phyloP scores from a whole-genome alignment of 1,284 basidiomycete species.

The Malassezia globosa region DNA sequence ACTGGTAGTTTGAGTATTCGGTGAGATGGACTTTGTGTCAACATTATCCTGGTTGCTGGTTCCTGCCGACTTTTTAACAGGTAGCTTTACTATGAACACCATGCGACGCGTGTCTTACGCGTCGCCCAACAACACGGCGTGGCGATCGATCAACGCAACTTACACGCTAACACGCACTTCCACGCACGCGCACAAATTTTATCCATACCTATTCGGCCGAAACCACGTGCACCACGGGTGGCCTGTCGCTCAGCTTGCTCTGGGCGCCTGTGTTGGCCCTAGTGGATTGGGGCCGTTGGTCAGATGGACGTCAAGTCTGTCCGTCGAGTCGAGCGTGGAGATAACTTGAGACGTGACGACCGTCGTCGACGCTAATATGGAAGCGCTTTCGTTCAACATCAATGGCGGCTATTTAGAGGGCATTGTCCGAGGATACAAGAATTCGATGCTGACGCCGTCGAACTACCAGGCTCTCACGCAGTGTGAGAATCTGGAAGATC shows the following conservation, averaged over 20 bases:
- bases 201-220: constrained; percentile 12
- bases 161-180: neutral
- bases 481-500: constrained; percentile 86
- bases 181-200: neutral
- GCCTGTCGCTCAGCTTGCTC: neutral
- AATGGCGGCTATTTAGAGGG: constrained; percentile 54
- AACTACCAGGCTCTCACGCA: constrained; percentile 92
- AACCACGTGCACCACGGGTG: constrained; percentile 11
- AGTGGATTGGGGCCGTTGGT: too few species aligned
- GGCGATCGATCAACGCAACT: neutral
- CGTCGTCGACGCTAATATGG: constrained; percentile 21
- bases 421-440: constrained; percentile 85
- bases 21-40: too few species aligned
- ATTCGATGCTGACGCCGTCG: constrained; percentile 71
- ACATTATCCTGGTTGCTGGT: too few species aligned
- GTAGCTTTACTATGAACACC: constrained; percentile 42
- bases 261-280: neutral
- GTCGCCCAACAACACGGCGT: too few species aligned
- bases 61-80: constrained; percentile 13
- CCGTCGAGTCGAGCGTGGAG: neutral
- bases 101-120: constrained; percentile 19
- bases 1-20: too few species aligned
- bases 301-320: neutral
- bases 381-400: constrained; percentile 44
- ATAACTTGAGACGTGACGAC: neutral